These are phyloP conservation scores for Agaricus subrufescens DNA, from an alignment of 768 basidiomycete genomes.

Conservation along the genomic window DNA sequence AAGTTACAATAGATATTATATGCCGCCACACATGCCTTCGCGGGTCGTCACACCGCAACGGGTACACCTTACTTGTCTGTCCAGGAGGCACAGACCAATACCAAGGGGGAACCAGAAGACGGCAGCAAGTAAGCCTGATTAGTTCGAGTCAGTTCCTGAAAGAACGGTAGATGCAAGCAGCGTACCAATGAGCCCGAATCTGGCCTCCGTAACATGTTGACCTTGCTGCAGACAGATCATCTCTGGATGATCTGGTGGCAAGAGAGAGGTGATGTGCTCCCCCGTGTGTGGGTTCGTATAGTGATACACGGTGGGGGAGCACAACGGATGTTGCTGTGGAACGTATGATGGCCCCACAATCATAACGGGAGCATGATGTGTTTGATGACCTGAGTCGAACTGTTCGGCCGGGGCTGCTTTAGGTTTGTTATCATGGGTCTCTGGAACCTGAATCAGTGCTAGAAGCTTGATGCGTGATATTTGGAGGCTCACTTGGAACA, in stretches of 20 bases:
- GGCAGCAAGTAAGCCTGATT: conserved; percentile 70
- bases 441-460: not conserved
- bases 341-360: conserved; percentile 21
- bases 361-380: not conserved
- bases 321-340: conserved; percentile 27
- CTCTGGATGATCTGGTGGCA: conserved; percentile 77
- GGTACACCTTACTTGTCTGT: conserved; percentile 61
- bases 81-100: conserved; percentile 71
- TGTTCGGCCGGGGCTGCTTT: not conserved
- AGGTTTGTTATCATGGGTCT: not conserved
- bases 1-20: not conserved
- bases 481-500: not conserved
- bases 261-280: conserved; percentile 52
- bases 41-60: conserved; percentile 43
- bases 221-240: conserved; percentile 84
- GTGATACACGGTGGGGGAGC: conserved; percentile 55
- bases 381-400: not conserved
- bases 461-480: not conserved
- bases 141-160: conserved; percentile 4
- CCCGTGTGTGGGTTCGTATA: conserved; percentile 62
- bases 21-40: conserved; percentile 36
- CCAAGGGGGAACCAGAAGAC: conserved; percentile 86
- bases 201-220: conserved; percentile 55
- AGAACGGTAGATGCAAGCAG: conserved; percentile 7
- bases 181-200: conserved; percentile 69